Evolutionary conservation across 331 rosid species (phyloP), one percentile per base, ranked within the genome.

Genomic region (Rhamnella rubrinervis): DNA sequence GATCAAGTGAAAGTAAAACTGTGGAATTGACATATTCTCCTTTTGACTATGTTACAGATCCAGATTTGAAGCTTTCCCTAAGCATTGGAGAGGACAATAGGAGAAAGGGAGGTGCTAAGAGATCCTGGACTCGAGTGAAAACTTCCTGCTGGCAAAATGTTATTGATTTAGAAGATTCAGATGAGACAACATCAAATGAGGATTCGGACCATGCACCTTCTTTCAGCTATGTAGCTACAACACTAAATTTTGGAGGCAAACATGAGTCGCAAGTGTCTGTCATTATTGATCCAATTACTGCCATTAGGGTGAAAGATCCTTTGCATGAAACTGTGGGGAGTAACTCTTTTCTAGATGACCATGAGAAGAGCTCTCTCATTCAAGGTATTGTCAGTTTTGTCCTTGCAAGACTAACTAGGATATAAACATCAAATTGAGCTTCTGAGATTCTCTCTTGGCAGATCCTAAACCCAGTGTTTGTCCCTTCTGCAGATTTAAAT

Each of bases 91-190:
- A 66, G 57, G 80, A 73, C 71, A 41, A 55, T 17, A 56, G 66
- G 74, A 63, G 57, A 63, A 70, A 66, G 68, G 57, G 55, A 57
- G 53, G 68, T 40, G 62, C 50, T 10, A 41, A 65, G 70, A 67
- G 75, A 55, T 60, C 26, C 64, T 50, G 67, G 71, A 44, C 67
- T 28, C 71, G 57, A 40, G 38, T 62, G 28, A 64, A 76, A 49
- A 66, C 71, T 61, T 28, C 68, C 57, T 70, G 67, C 71, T 23
- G 74, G 4, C 66, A 50, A n/a, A 66, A 77, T 55, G 60, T 87
- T 55, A 70, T 78, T 75, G 86, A 84, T 71, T 80, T 84, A 70
- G 86, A 87, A 67, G 84, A 75, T 53, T 73, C 78, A 14, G 37
- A n/a, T 23, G 78, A 70, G 60, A 62, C 62, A 66, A 51, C 38